These are phyloP conservation scores for Geotrichum histeridarum DNA, from an alignment of 1,139 yeast species.

Conservation along the genomic window DNA sequence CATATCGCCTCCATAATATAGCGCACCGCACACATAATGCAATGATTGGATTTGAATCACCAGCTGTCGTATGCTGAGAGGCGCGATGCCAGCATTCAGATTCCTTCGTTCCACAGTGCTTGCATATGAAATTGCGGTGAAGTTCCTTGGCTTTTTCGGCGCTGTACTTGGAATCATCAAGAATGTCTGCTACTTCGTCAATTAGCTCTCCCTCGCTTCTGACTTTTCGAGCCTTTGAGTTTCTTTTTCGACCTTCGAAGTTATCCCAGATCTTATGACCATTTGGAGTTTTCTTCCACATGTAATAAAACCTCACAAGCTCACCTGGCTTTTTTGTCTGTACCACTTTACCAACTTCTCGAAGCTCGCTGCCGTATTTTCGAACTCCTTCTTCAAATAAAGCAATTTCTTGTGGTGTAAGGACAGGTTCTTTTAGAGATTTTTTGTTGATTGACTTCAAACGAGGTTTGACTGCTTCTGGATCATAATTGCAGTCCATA, in stretches of 20 bases:
- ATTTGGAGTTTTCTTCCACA: slow-evolving; percentile 81
- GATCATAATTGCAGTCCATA: slow-evolving; percentile 51
- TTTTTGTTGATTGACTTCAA: slow-evolving; percentile 50
- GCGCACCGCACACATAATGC: slow-evolving; percentile 88
- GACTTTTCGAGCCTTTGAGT: slow-evolving; percentile 38
- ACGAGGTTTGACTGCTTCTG: slow-evolving; percentile 42
- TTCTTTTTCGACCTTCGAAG: slow-evolving; percentile 64
- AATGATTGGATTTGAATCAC: slow-evolving; percentile 34
- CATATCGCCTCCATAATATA: slow-evolving; percentile 84
- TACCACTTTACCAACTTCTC: slow-evolving; percentile 65
- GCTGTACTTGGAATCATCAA: slow-evolving; percentile 69
- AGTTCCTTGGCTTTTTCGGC: slow-evolving; percentile 42
- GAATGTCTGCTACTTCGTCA: slow-evolving; percentile 55
- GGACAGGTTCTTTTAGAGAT: slow-evolving; percentile 67
- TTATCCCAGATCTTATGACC: slow-evolving; percentile 83
- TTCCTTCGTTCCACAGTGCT: slow-evolving; percentile 53
- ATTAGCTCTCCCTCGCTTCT: slow-evolving; percentile 29
- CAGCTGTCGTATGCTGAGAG: slow-evolving; percentile 54
- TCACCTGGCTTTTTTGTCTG: slow-evolving; percentile 65
- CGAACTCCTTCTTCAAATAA: slow-evolving; percentile 73
- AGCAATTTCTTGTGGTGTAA: slow-evolving; percentile 56
- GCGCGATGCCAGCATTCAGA: slow-evolving; percentile 67
- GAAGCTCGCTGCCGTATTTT: slow-evolving; percentile 72
- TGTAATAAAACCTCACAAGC: slow-evolving; percentile 78
- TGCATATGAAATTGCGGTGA: slow-evolving; percentile 49